Percentiles rank a stretch among this genome's conserved stretches.
These are phyloP conservation scores for Nicotiana benthamiana DNA, from an alignment of 257 asterid species.

Conservation along the genomic window DNA sequence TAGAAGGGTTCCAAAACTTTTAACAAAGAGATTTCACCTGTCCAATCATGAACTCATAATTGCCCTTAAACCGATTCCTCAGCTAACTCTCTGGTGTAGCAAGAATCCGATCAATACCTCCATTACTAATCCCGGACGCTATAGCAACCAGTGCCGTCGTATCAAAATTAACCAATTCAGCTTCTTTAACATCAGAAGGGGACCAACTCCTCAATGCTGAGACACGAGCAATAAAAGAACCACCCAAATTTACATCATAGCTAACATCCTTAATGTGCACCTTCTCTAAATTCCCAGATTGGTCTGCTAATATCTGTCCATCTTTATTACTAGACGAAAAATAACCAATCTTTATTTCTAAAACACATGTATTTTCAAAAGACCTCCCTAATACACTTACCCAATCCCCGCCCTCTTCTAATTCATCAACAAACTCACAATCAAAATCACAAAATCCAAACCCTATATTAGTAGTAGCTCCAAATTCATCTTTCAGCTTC, in stretches of 20 bases:
- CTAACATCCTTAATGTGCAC: constrained; percentile 3
- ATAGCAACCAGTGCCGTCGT: constrained; percentile 83
- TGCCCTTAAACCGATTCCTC: constrained; percentile 71
- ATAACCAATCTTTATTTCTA: constrained; percentile 31
- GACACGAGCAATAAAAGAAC: constrained; percentile 44
- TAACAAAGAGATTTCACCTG: constrained; percentile 39
- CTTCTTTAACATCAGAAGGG: not conserved
- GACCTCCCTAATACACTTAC: constrained; percentile 48
- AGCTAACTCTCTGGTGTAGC: constrained; percentile 57
- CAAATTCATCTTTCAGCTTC: constrained; percentile 43
- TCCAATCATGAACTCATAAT: constrained; percentile 68
- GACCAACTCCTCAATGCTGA: constrained; percentile 45
- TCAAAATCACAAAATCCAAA: constrained; percentile 30
- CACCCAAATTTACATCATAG: constrained; percentile 29
- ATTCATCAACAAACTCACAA: constrained; percentile 21
- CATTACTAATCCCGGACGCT: constrained; percentile 87
- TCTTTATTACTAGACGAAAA: not conserved
- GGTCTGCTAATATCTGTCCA: not conserved
- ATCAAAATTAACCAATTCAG: constrained; percentile 72
- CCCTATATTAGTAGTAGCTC: constrained; percentile 34
- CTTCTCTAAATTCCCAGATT: not conserved
- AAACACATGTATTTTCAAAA: constrained; percentile 43
- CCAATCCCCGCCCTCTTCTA: constrained; percentile 58
- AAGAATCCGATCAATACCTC: constrained; percentile 43
- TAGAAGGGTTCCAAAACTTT: not conserved